Evolutionary conservation across 805 yeast genomes (phyloP).

Genomic region (Saturnispora besseyi): DNA sequence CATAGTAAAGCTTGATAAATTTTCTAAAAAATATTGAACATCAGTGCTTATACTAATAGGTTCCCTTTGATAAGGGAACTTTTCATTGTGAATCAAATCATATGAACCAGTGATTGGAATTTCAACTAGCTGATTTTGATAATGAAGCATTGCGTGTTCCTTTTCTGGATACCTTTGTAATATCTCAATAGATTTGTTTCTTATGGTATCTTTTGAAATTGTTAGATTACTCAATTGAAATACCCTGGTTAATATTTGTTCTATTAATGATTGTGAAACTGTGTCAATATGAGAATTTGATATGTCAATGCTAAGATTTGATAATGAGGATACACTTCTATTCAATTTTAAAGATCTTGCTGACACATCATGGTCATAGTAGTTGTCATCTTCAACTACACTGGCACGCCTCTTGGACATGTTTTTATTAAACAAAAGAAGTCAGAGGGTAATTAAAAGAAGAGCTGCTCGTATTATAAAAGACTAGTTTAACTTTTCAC

Average conservation of each 20-base stretch:
- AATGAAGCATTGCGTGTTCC: conserved; percentile 2
- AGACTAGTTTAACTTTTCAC: neutral
- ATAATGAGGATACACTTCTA: neutral
- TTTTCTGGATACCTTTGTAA: conserved; percentile 2
- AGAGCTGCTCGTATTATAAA: neutral
- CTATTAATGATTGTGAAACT: neutral
- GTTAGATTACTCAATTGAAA: neutral
- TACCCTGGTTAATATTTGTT: neutral
- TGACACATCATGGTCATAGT: neutral
- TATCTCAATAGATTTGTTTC: neutral
- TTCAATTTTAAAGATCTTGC: neutral
- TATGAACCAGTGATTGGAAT: conserved; percentile 8
- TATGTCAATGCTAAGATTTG: neutral
- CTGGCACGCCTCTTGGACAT: conserved; percentile 8
- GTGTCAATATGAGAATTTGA: neutral
- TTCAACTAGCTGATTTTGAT: conserved; percentile 13
- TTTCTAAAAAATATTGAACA: conserved; percentile 5
- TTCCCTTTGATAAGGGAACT: conserved; percentile 14
- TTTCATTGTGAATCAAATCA: conserved; percentile 5
- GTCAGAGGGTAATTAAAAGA: neutral
- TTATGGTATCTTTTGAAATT: neutral
- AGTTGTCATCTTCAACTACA: neutral
- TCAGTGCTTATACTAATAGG: conserved; percentile 12
- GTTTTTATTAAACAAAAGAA: no score
- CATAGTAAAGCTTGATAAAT: conserved; percentile 6